phyloP scores from a whole-genome alignment of 116 monocot genomes.

The Papilionanthe hybrid region DNA sequence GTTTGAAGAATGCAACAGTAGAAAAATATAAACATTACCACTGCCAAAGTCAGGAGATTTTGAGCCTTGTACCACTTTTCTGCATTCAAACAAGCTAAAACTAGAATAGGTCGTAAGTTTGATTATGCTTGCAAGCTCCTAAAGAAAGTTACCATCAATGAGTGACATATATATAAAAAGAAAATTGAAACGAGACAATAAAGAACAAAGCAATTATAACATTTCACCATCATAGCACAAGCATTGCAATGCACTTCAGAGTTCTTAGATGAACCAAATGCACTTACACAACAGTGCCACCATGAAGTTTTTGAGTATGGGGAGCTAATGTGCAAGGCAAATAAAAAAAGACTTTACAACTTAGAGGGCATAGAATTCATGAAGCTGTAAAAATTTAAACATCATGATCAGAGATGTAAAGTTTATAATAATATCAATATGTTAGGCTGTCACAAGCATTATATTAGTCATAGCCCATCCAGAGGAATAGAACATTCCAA shows the following conservation, averaged over 20 bases:
- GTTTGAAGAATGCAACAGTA: not conserved
- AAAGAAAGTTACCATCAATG: constrained; percentile 9
- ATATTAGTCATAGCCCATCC: not conserved
- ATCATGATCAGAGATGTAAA: not conserved
- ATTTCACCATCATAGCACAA: not conserved
- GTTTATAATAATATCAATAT: not conserved
- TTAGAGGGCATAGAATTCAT: not conserved
- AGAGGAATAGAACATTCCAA: no score
- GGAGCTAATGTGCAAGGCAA: not conserved
- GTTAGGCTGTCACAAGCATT: not conserved
- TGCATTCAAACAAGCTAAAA: constrained; percentile 97
- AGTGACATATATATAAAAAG: not conserved
- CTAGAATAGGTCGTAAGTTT: constrained; percentile 87
- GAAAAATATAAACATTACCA: constrained; percentile 41
- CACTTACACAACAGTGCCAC: not conserved
- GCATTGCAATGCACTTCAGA: not conserved
- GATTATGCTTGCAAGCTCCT: constrained; percentile 98
- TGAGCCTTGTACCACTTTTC: constrained; percentile 81
- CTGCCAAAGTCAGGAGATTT: constrained; percentile 76
- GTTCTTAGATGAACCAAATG: not conserved
- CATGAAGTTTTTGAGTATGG: not conserved
- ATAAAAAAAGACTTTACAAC: not conserved
- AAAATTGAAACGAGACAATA: not conserved
- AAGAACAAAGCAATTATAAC: not conserved
- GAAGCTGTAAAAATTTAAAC: not conserved